Base-by-base conservation (phyloP, 1,139 yeast genomes). In the Sugiyamaella novakii region DNA sequence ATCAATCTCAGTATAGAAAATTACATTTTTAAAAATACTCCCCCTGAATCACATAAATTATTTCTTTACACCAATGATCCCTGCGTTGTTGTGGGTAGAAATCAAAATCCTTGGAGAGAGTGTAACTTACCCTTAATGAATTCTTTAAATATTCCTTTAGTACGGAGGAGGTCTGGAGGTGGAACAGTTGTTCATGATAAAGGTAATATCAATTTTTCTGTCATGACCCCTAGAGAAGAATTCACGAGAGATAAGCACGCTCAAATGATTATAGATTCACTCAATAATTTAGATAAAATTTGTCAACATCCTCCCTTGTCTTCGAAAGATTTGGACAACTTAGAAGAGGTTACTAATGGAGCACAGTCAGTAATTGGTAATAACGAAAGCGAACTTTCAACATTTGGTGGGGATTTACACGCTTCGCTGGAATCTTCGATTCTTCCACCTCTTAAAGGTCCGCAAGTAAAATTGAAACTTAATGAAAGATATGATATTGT, bases 131-230 rank as follows among this genome's bases (percentile, higher is more conserved):
- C 81, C 0, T 61, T 80, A n/a, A 69, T 87, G 8, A 71, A 75
- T 5, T 61, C 74, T 0, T 66, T 79, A 10, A 73, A 74, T 1
- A 75, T 87, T n/a, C 92, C 95, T 0, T 65, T 91, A 10, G 67
- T 94, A 2, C 73, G 98, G 56, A 73, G 99, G 52, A 72, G 78
- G 41, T 84, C 95, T 1, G 99, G 99, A 1, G 99, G 99, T 1
- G 99, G 99, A 0, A 82, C 98, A 0, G 99, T 94, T 0, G 96
- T 89, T 8, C 99, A 94, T 64, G 98, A 92, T 66, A 60, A 75
- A n/a, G 96, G 98, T 0, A 94, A 94, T 61, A 81, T 84, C 18
- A 94, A 94, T 63, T 94, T 84, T 66, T 83, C 95, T 5, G 88
- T 80, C 58, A 82, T 92, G 75, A 81, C 88, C 15, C 73, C 84